Evolutionary conservation across 1,284 basidiomycete genomes (phyloP), one percentile per base, ranked within the genome.

Genomic region (Cryptococcus deneoformans): DNA sequence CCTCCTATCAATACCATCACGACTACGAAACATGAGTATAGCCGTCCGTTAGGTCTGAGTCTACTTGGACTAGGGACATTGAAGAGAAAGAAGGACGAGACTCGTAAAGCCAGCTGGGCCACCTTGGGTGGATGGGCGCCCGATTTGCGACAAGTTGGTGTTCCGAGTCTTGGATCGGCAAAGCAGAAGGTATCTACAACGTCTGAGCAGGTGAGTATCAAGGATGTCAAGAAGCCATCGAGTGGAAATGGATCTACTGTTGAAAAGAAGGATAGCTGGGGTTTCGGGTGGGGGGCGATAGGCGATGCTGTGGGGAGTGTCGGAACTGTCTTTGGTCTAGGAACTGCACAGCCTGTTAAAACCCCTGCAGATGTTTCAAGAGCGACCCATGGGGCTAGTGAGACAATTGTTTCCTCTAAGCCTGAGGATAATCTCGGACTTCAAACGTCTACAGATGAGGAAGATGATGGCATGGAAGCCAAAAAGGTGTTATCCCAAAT

Each of bases 251-350:
- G 14, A 20, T 11, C 9, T 3, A 29, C 29, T 29, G 39, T 14
- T 24, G 34, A 53, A 40, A 52, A 38, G 35, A 52, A 49, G 43
- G 57, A 56, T 39, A 57, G 40, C 58, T 59, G 60, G 46, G 64
- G 65, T 6, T 53, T 65, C 12, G 59, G 57, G n/a, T 39, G 62
- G n/a, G 56, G 67, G 2, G 60, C 63, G 4, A 50, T 70, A 11
- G 61, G 63, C 7, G 69, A 70, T 16, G 66, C 64, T 14, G 53
- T 73, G 46, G 70, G 68, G 5, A 69, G 56, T 52, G 58, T 73
- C 14, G 68, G 73, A 2, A 59, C 58, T 4, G 68, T 59, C 3
- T 63, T 75, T n/a, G 67, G 70, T 2, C 46, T 71, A 20, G 40
- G 40, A 12, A 5, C 12, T 29, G 29, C 29, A 29, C 29, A 29